Conservation (phyloP, 23 red algal species). For the Chondrus crispus region DNA sequence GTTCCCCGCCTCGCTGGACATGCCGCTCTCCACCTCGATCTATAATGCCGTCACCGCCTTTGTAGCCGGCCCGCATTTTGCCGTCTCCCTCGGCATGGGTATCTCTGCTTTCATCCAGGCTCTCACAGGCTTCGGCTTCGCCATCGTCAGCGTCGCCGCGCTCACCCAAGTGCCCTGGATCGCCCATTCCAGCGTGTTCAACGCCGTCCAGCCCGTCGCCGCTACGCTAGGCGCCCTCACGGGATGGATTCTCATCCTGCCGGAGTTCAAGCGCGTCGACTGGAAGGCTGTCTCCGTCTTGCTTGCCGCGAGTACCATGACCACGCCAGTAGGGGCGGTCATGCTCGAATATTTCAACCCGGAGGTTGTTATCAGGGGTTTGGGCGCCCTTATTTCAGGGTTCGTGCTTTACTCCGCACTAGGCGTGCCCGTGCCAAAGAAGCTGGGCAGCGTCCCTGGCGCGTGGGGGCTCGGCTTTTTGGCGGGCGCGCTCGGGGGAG, state of each 20-base stretch:
- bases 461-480: slow-evolving; percentile 50
- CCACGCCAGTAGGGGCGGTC: slow-evolving; percentile 64
- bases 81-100: slow-evolving; percentile 59
- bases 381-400: slow-evolving; percentile 70
- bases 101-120: slow-evolving; percentile 70
- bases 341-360: slow-evolving; percentile 54
- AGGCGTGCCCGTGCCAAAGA: slow-evolving; percentile 50
- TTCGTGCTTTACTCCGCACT: slow-evolving; percentile 57
- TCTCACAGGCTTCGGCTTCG: slow-evolving; percentile 86
- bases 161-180: slow-evolving; percentile 82
- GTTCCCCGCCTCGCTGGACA: neutral
- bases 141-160: slow-evolving; percentile 72
- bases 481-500: slow-evolving; percentile 69
- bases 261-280: slow-evolving; percentile 30
- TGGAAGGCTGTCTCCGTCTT: slow-evolving; percentile 54
- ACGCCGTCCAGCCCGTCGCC: slow-evolving; percentile 75
- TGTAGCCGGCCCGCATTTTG: slow-evolving; percentile 45
- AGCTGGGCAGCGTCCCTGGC: slow-evolving; percentile 35
- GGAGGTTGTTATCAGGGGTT: slow-evolving; percentile 25
- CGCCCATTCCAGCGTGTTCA: slow-evolving; percentile 62
- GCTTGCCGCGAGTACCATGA: slow-evolving; percentile 37
- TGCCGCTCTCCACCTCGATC: slow-evolving; percentile 11
- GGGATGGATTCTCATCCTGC: slow-evolving; percentile 45
- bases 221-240: slow-evolving; percentile 51
- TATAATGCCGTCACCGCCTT: slow-evolving; percentile 11